Conservation (phyloP, 2,329 filamentous ascomycete genomes). For the Chaetomium olivaceum region DNA sequence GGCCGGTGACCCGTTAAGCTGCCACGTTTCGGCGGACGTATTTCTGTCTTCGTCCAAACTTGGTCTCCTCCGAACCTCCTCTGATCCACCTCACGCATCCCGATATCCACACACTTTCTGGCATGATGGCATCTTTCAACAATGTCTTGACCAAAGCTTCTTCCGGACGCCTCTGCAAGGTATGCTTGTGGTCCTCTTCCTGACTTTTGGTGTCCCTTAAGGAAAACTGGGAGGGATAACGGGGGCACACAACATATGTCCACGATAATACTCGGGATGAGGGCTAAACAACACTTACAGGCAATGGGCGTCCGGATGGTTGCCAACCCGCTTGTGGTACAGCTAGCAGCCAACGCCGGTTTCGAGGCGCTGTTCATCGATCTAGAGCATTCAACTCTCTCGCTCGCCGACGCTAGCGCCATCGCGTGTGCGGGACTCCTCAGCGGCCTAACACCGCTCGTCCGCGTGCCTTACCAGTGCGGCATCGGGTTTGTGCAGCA, state of each 20-base stretch:
- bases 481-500: slow-evolving; percentile 4
- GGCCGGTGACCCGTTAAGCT: neutral
- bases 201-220: neutral
- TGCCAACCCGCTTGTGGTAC: neutral
- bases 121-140: slow-evolving; percentile 1
- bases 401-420: neutral
- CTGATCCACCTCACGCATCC: neutral
- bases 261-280: neutral
- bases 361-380: slow-evolving; percentile 8
- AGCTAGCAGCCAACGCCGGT: neutral
- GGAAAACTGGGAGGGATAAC: neutral
- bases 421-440: slow-evolving; percentile 2
- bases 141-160: slow-evolving; percentile 6
- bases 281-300: neutral
- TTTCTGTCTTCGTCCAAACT: neutral
- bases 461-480: neutral
- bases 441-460: neutral
- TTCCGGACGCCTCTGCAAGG: slow-evolving; percentile 6
- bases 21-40: neutral
- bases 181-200: neutral
- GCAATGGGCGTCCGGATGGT: slow-evolving; percentile 2
- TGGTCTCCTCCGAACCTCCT: neutral
- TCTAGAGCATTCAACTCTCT: neutral
- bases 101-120: neutral
- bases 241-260: neutral